Base-by-base conservation (phyloP, 345 rosid species). In the Psidium guajava region DNA sequence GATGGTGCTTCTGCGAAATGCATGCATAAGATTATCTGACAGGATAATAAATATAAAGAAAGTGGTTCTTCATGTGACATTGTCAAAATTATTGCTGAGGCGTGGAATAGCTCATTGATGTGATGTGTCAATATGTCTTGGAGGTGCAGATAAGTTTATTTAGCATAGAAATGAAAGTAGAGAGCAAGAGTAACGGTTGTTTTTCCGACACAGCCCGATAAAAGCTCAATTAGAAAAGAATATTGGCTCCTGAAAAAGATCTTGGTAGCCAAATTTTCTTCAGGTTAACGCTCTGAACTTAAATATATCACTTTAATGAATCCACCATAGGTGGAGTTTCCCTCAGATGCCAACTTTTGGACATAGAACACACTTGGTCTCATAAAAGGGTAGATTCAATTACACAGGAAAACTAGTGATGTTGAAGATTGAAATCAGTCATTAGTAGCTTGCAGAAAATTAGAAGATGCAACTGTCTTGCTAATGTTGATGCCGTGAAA, bases 1-100 rank as follows among this genome's bases (percentile, higher is more conserved):
- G 84, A 87, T 75, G 80, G 87, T 80, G 64, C 89, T 89, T 88
- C 96, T 94, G 92, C 87, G 75, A 88, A 87, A 85, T 59, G 61
- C 22, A 73, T 21, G 27, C 42, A 82, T 75, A 12, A 54, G 50
- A 69, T 53, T 69, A 8, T 36, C 9, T 69, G 47, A 69, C 80
- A 69, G 80, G 24, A 69, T 69, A 69, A 69, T 69, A 69, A 69
- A 36, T 4, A 36, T 69, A 20, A 69, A 32, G 77, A 36, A 32
- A 69, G 80, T 36, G 47, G 13, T 69, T 69, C 44, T 36, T 9
- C 13, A 8, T 18, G 24, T 69, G 25, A 20, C 7, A 0, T 18
- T 11, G 47, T 69, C 47, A 36, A 69, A 69, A 36, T 36, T 69
- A 69, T 69, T 18, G 9, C 80, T 8, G 25, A 36, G 47, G 47